Base-by-base conservation (phyloP, 2,329 filamentous ascomycete genomes). In the Fusarium chuoi region DNA sequence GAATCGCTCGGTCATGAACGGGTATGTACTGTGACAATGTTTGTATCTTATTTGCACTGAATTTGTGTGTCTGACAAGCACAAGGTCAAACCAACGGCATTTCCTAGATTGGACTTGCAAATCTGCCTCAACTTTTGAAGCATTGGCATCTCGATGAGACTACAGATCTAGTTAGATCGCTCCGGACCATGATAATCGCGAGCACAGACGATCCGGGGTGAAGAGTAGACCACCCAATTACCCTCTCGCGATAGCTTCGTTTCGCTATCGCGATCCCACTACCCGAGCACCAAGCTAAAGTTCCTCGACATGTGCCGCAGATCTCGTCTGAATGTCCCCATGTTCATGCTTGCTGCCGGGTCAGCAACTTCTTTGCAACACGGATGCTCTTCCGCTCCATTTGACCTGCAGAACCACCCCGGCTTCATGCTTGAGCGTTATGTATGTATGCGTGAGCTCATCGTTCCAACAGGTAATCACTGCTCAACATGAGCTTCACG, bases 321-420 rank as follows among this genome's bases (percentile, higher is more conserved):
- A 70, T 64, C 61, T 73, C 52, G 59, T 56, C 55, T 36, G 38
- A 58, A 62, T 41, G 45, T 58, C 56, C 56, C 71, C 60, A 69
- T 49, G 56, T 62, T 69, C 64, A 49, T 61, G 64, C 63, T 73
- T 62, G 55, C 68, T 68, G 55, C 46, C 54, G 58, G 55, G 30
- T 44, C 49, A 68, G 61, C 49, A 55, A 44, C 38, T 46, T 63
- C 58, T 42, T 59, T 70, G 46, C 59, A 65, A 59, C 46, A 65
- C 59, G 59, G 65, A 70, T 49, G 59, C 42, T 39, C 46, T 70
- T 60, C 66, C 52, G 66, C 36, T 36, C 51, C 28, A 58, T 70
- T 63, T 69, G 68, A 57, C 71, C 52, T 72, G 68, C 68, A 74
- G 68, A 75, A 49, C 52, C 30, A 69, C 64, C 68, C 71, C 52